phyloP scores from a whole-genome alignment of 495 filamentous ascomycete species.

The Acidomyces sp. region DNA sequence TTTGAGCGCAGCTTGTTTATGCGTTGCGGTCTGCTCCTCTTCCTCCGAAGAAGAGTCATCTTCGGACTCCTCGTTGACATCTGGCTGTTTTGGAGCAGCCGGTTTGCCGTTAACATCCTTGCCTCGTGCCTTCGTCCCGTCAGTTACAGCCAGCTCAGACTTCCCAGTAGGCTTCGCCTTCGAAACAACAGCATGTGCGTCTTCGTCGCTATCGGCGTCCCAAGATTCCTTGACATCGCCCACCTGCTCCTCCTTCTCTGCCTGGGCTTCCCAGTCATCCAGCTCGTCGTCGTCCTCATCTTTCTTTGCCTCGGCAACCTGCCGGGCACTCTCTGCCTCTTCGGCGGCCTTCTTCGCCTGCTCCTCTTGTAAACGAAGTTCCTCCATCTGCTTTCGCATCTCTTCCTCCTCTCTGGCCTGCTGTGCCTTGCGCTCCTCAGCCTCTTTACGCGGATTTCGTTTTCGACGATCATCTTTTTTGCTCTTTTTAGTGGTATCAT shows the following conservation, averaged over 20 bases:
- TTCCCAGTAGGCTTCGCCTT: slow-evolving; percentile 30
- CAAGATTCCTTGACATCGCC: slow-evolving; percentile 84
- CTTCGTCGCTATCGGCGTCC: slow-evolving; percentile 69
- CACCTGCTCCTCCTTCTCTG: slow-evolving; percentile 56
- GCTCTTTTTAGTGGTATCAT: slow-evolving; percentile 59
- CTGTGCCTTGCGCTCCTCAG: slow-evolving; percentile 43
- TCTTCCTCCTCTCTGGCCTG: slow-evolving; percentile 38
- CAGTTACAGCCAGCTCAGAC: slow-evolving; percentile 17
- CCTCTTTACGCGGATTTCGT: slow-evolving; percentile 50
- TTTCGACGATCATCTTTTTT: slow-evolving; percentile 39
- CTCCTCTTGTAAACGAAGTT: slow-evolving; percentile 29
- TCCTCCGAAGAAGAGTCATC: slow-evolving; percentile 45
- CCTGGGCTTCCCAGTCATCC: slow-evolving; percentile 84
- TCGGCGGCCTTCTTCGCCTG: slow-evolving; percentile 41
- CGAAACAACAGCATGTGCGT: slow-evolving; percentile 35
- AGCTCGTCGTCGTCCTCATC: slow-evolving; percentile 43
- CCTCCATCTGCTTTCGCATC: slow-evolving; percentile 34
- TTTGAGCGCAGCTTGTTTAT: slow-evolving; percentile 53
- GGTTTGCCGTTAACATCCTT: slow-evolving; percentile 18
- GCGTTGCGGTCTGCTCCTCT: slow-evolving; percentile 54
- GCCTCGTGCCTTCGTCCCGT: slow-evolving; percentile 11
- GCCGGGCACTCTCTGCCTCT: slow-evolving; percentile 32
- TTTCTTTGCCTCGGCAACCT: slow-evolving; percentile 47
- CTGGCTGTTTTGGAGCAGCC: slow-evolving; percentile 7
- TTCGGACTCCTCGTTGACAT: slow-evolving; percentile 41